Base-by-base conservation (phyloP, 352 stramenopile genomes). In the Globisporangium yorkense region DNA sequence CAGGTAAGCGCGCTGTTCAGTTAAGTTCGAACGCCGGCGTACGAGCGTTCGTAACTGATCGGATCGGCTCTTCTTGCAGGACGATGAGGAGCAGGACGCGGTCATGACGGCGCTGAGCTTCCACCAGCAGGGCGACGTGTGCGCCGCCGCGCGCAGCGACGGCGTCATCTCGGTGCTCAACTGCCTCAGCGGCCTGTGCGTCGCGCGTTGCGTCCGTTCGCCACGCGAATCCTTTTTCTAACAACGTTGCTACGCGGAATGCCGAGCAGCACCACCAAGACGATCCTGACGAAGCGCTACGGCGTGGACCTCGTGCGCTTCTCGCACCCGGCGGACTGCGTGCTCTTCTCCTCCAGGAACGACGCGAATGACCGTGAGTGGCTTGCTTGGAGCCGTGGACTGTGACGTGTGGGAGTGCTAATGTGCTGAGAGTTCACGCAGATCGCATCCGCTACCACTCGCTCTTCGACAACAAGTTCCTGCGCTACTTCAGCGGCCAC, bases 381-480 rank as follows among this genome's bases (percentile, higher is more conserved):
- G 5, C 13, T 52, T 20, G 20, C 9, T 40, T 2, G 24, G 24
- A 27, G 24, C 24, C 24, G 24, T 27, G 24, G 24, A 27, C 24
- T 27, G 24, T 27, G 24, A 27, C 24, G 24, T 27, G 24, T 27
- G 24, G 24, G 24, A 1, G 24, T 27, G 24, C 24, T 27, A 27
- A 27, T 1, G 24, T 27, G 24, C 24, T 27, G 24, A 27, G 24
- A 48, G 16, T 10, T 27, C 2, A 5, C 5, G 15, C 50, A 94
- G 84, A 90, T 51, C 74, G 83, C 51, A 88, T 95, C 54, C 81
- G 85, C 12, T 95, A 95, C 67, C 85, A 95, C 57, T 95, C 85
- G 54, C 76, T 92, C 56, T 95, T 89, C 39, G 85, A 95, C 74
- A 95, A 95, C 68, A 86, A 91, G 46, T 95, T 93, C 56, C 74